Evolutionary conservation across 257 asterid genomes (phyloP).

Genomic region (Solanum appendiculatum): DNA sequence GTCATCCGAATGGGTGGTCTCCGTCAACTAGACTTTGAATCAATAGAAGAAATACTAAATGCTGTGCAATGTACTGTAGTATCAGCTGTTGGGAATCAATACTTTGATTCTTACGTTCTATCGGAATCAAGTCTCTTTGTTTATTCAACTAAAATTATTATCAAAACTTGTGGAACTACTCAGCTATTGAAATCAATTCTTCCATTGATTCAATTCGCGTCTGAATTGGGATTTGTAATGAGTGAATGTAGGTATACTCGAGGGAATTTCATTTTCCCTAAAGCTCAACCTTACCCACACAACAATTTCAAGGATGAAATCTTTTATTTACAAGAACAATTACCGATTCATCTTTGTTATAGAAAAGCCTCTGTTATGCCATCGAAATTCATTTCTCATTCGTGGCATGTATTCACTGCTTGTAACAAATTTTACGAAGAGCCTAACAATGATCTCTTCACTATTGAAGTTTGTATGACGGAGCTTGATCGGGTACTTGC

Average conservation of each 20-base stretch:
- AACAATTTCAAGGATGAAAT: constrained; percentile 69
- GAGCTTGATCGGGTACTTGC: constrained; percentile 64
- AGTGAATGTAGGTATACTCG: constrained; percentile 82
- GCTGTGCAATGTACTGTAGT: constrained; percentile 95
- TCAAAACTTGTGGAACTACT: constrained; percentile 97
- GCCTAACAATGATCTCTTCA: constrained; percentile 17
- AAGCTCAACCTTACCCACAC: constrained; percentile 77
- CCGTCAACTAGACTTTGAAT: constrained; percentile 47
- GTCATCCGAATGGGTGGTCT: constrained; percentile 45
- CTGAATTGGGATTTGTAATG: constrained; percentile 43
- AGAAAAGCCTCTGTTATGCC: constrained; percentile 55
- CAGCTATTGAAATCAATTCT: constrained; percentile 69
- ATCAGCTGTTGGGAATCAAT: constrained; percentile 69
- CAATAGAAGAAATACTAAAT: constrained; percentile 53
- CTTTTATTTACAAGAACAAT: constrained; percentile 32
- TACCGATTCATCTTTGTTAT: constrained; percentile 42
- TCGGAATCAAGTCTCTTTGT: constrained; percentile 85
- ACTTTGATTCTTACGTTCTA: constrained; percentile 72
- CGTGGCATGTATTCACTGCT: constrained; percentile 88
- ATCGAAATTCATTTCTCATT: constrained; percentile 44
- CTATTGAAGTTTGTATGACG: constrained; percentile 89
- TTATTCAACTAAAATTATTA: constrained; percentile 73
- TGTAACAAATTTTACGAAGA: constrained; percentile 17
- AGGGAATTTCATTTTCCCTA: constrained; percentile 89
- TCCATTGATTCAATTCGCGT: constrained; percentile 43